Evolutionary conservation across 2,329 filamentous ascomycete genomes (phyloP), one percentile per base, ranked within the genome.

Genomic region (Geosmithia morbida): DNA sequence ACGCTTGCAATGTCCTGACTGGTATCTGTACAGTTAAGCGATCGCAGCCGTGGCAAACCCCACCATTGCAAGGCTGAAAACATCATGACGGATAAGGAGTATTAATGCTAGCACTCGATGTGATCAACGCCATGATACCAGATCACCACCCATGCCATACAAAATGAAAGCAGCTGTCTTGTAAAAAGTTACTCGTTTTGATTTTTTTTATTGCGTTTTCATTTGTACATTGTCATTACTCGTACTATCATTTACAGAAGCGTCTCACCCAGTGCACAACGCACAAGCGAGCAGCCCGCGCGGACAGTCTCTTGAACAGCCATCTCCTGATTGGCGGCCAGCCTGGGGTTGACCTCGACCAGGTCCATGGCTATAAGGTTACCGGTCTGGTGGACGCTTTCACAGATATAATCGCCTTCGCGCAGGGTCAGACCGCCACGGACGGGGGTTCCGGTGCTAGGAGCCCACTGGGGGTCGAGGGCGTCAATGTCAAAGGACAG

Each of bases 401-500:
- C 92, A 57, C 88, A 94, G 65, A 98, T 97, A 68, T 87, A 98
- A 65, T 97, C 92, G 41, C 92, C 92, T 69, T 98, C 92, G 48
- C 92, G 79, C 57, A 98, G 73, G 3, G 92, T 98, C 62, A 98
- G 67, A 1, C 92, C 92, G 41, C 92, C 92, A 58, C 92, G 78
- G 30, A 98, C 92, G 0, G 92, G 88, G 3, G 92, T 97, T 17
- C 92, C 92, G 0, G 92, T 98, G 64, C 86, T 92, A 20, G 92
- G 92, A 40, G 92, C 92, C 84, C 87, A 96, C 75, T 88, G 83
- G 26, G 92, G 92, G 64, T 98, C 92, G 50, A 97, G 75, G 20
- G 89, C 92, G 64, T 98, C 92, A 55, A 98, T 87, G 62, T 98
- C 92, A 58, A 98, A 97, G 39, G 87, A 94, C 50, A 98, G 77